Evolutionary conservation across 768 basidiomycete genomes (phyloP), one percentile per base, ranked within the genome.

Genomic region (Leccinum incarnatum): DNA sequence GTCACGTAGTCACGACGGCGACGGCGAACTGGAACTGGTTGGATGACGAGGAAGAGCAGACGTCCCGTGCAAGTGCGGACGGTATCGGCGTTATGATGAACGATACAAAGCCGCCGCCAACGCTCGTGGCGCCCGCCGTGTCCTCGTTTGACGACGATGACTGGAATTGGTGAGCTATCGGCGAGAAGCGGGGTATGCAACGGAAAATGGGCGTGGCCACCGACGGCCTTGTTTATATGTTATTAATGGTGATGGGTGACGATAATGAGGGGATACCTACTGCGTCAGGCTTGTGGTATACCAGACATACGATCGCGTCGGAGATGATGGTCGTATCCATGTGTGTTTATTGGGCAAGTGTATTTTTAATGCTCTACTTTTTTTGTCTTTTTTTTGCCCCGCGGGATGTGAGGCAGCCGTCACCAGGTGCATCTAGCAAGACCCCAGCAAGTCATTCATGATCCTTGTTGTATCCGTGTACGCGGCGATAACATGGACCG

Each of bases 81-180:
- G 37, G 50, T 54, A 64, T 63, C 8, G 37, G 51, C 55, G 64
- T 65, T 10, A 56, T 73, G 60, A 55, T 74, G 52, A 64, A 71
- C 5, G 72, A 79, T 23, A 65, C 78, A 54, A 63, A 71, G 23
- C 63, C 1, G 10, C 57, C 17, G 21, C 14, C 21, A n/a, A 42
- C 4, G n/a, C 4, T 4, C n/a, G 2, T 42, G 9, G 4, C 37
- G 2, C 7, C 37, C 7, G 36, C 10, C 50, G 47, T 62, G 27
- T 57, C 66, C 37, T 64, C 65, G 0, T 65, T 67, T 11, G 75
- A 77, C 50, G 79, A 81, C 45, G 82, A 81, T 36, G 81, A 81
- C 51, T 86, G 84, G 84, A 85, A 85, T 64, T 86, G 85, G 84
- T 85, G 69, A 69, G 17, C 19, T 4, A 27, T 36, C 2, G 51